Percentiles rank a stretch among this genome's conserved stretches.
phyloP scores from a whole-genome alignment of 805 yeast genomes.

The Saccharomycopsis selenospora region DNA sequence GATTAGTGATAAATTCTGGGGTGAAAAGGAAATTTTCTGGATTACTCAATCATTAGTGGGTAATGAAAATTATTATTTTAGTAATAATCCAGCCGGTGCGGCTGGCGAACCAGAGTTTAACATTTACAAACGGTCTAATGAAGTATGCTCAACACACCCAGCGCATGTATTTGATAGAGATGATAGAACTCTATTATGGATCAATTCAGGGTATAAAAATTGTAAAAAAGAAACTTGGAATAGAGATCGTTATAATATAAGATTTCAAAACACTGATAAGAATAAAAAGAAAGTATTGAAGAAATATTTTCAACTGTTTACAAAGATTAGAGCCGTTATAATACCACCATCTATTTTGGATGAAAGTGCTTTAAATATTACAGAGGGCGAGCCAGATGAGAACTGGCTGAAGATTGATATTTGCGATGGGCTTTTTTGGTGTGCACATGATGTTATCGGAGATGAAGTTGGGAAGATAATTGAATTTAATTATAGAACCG shows the following conservation, averaged over 20 bases:
- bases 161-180: constrained; percentile 29
- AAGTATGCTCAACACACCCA: constrained; percentile 53
- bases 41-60: constrained; percentile 46
- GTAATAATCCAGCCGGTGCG: constrained; percentile 32
- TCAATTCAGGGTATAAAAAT: constrained; percentile 49
- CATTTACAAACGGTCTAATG: constrained; percentile 24
- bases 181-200: constrained; percentile 44
- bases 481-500: constrained; percentile 20
- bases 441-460: constrained; percentile 51
- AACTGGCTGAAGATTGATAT: constrained; percentile 42
- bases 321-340: constrained; percentile 12
- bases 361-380: constrained; percentile 20
- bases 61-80: constrained; percentile 32
- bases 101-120: constrained; percentile 29
- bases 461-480: constrained; percentile 25
- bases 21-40: constrained; percentile 78
- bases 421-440: constrained; percentile 47
- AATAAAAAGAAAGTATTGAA: constrained; percentile 18
- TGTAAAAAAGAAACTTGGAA: constrained; percentile 36
- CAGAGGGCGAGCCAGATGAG: constrained; percentile 35
- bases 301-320: constrained; percentile 20
- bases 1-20: constrained; percentile 47
- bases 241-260: constrained; percentile 7
- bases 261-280: constrained; percentile 19
- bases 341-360: constrained; percentile 14